Conservation (phyloP, 108 stramenopile species). For the Nitzschia inconspicua region DNA sequence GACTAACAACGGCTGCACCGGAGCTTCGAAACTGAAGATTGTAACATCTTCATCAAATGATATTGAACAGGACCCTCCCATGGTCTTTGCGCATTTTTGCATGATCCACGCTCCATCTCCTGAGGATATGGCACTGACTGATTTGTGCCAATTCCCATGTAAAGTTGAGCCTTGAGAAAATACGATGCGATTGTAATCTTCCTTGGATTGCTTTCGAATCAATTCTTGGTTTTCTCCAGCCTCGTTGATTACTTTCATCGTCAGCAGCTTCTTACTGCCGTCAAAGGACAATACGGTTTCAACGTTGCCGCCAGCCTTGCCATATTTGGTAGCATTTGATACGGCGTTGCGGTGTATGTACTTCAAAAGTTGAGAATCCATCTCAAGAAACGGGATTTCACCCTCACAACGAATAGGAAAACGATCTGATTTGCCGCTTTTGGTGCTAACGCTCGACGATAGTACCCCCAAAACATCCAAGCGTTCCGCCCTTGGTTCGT, state of each 20-base stretch:
- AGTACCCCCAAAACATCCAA: conserved; percentile 19
- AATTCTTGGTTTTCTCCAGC: conserved; percentile 43
- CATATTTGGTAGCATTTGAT: conserved; percentile 63
- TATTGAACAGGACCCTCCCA: conserved; percentile 41
- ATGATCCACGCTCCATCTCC: conserved; percentile 74
- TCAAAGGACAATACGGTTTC: conserved; percentile 35
- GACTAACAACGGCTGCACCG: conserved; percentile 20
- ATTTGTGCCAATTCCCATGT: conserved; percentile 25
- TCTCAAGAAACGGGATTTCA: conserved; percentile 38
- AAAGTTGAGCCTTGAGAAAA: conserved; percentile 39
- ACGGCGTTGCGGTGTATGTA: conserved; percentile 62
- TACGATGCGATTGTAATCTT: no score
- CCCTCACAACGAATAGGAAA: conserved; percentile 18
- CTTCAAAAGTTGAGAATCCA: conserved; percentile 45
- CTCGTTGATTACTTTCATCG: conserved; percentile 57
- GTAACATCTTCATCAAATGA: conserved; percentile 39
- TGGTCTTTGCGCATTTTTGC: conserved; percentile 41
- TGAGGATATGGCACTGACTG: no score
- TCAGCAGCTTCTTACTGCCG: conserved; percentile 7
- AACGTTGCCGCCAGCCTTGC: conserved; percentile 44
- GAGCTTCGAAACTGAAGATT: conserved; percentile 36
- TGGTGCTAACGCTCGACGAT: background rate
- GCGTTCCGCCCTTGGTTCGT: conserved; percentile 21
- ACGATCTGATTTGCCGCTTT: conserved; percentile 2
- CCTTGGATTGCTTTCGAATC: no score